Base-by-base conservation (phyloP, 495 filamentous ascomycete species). In the Collariella sp. region DNA sequence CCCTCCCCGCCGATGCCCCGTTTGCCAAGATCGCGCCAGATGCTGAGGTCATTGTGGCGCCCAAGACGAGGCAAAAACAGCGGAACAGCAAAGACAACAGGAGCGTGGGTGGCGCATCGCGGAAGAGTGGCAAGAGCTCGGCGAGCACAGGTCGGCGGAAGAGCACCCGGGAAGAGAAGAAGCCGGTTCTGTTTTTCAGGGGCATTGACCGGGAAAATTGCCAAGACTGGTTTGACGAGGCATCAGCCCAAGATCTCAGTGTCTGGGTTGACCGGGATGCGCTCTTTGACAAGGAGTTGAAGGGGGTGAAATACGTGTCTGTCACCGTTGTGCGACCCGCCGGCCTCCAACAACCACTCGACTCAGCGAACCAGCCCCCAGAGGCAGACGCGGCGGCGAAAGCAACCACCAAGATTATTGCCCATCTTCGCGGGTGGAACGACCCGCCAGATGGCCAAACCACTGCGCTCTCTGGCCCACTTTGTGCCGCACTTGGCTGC, bases 21-120 rank as follows among this genome's bases (percentile, higher is more conserved):
- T 96, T 95, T 65, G 91, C 89, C 24, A 96, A 95, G 70, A 87
- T 98, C 53, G 83, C 87, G 0, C 85, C 91, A 0, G 89, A 97
- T 65, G 91, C 89, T 19, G 93, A 98, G 70, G 89, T 97, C 46
- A 91, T 96, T 54, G 94, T 98, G 22, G 91, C 93, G 4, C 93
- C 93, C 1, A 98, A 98, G 68, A 83, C 70, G 0, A 68, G 76
- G 43, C 62, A 74, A 22, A 79, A 78, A 48, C 62, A 67, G 23
- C 69, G 71, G 42, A 71, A 74, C 29, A 70, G 69, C 36, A 79
- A 80, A 46, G 78, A 78, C 23, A 88, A 72, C 66, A 78, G 81
- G 59, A 96, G 87, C 67, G 83, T 88, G 19, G 81, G 84, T 5
- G 70, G 74, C 46, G 85, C 68, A 71, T 76, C 82, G 10, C 73